Base-by-base conservation (phyloP, 2,329 filamentous ascomycete species). In the Sporothrix schenckii region DNA sequence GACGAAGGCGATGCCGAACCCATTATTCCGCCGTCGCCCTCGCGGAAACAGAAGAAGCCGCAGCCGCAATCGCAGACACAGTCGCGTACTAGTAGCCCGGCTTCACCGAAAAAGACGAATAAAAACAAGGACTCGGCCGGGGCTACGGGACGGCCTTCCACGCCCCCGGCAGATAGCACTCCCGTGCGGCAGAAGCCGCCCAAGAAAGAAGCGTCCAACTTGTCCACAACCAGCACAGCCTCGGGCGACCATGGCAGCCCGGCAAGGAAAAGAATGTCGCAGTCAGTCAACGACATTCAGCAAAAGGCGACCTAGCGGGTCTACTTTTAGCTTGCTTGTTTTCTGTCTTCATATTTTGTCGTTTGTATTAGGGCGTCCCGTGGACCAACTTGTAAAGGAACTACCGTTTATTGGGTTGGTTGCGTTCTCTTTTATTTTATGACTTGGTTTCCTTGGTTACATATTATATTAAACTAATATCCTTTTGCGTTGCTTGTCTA, bases 311-410 rank as follows among this genome's bases (percentile, higher is more conserved):
- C 60, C 1, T 69, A 56, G 68, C 49, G 41, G 39, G 34, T 54
- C 19, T 34, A n/a, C 56, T 34, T 49, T n/a, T 66, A 47, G 53
- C 19, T 49, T 39, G 27, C 16, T 81, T 47, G 50, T 44, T 50
- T 56, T 67, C 7, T 67, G 34, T 34, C 34, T 34, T 34, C 34
- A 34, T 34, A 1, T 9, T 44, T 4, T 60, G 41, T 3, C 41
- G 27, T 16, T 27, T 47, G 39, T 63, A 13, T 63, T 19, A 11
- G 24, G 10, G 21, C 24, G 50, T 27, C 21, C 13, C 9, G n/a
- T 53, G 21, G 21, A 24, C 10, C 0, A 24, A 10, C 2, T 53
- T 27, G 50, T 13, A 14, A n/a, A 34, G 54, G 27, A 58, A 6
- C 30, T 58, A 27, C 16, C n/a, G 11, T 49, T 19, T 41, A 5